A percentile compares a stretch with the other conserved stretches of the same genome.
Evolutionary conservation across 2,329 filamentous ascomycete species (phyloP).

Genomic region (Colletotrichum higginsianum): DNA sequence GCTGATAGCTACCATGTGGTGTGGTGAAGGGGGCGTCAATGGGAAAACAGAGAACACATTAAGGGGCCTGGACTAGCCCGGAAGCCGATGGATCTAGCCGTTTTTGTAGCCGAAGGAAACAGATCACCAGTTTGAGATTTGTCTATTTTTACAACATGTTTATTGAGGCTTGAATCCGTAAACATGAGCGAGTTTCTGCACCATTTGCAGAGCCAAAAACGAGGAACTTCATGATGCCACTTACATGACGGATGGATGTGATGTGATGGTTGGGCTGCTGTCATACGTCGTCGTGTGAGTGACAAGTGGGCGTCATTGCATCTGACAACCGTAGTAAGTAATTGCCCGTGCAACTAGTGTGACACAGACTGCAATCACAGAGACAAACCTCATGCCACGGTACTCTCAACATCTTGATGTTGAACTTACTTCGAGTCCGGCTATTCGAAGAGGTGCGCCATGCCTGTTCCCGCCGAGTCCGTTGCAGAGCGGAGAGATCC

Average conservation of each 20-base stretch:
- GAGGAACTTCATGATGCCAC: too few relatives aligned
- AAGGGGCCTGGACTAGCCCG: slow-evolving; percentile 6
- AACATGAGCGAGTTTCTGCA: too few relatives aligned
- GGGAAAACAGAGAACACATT: slow-evolving; percentile 4
- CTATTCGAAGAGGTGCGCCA: neutral
- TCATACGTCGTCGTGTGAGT: too few relatives aligned
- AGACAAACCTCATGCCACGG: neutral
- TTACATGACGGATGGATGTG: too few relatives aligned
- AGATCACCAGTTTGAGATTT: too few relatives aligned
- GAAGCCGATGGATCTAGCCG: neutral
- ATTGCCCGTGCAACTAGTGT: neutral
- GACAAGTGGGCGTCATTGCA: too few relatives aligned
- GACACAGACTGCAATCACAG: slow-evolving; percentile 1
- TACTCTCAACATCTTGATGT: neutral
- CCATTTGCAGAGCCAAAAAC: too few relatives aligned
- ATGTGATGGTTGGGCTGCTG: too few relatives aligned
- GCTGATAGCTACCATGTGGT: slow-evolving; percentile 17
- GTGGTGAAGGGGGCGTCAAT: slow-evolving; percentile 17
- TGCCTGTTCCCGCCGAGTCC: neutral
- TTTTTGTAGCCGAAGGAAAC: too few relatives aligned
- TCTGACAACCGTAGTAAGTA: neutral
- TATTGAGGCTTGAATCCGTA: too few relatives aligned
- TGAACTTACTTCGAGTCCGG: neutral
- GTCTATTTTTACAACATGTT: too few relatives aligned
- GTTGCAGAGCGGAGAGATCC: neutral